These are phyloP conservation scores for Wolfiporia cocos DNA, from an alignment of 1,284 basidiomycete genomes.

Conservation along the genomic window DNA sequence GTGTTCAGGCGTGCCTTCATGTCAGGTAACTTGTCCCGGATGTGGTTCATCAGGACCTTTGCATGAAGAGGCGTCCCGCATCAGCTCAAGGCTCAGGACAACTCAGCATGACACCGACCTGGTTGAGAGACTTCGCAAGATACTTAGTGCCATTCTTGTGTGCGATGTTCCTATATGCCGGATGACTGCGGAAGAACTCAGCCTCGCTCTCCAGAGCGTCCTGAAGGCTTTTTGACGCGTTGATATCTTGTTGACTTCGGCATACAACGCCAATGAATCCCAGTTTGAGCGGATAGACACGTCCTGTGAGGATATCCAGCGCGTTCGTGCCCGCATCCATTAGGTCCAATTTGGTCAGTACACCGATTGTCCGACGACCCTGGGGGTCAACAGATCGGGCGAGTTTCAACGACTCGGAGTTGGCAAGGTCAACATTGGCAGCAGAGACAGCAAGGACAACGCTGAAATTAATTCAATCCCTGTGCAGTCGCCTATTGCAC, in stretches of 20 bases:
- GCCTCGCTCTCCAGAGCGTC: slow-evolving; percentile 84
- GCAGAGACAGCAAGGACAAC: slow-evolving; percentile 96
- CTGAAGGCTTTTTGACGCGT: slow-evolving; percentile 78
- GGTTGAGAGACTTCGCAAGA: slow-evolving; percentile 91
- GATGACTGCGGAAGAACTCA: slow-evolving; percentile 90
- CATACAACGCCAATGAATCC: slow-evolving; percentile 99
- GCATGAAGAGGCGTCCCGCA: background rate
- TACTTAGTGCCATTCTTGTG: slow-evolving; percentile 97
- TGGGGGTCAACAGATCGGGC: slow-evolving; percentile 94
- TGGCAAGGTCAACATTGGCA: slow-evolving; percentile 97
- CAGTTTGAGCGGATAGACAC: slow-evolving; percentile 95
- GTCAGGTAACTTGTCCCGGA: slow-evolving; percentile 97
- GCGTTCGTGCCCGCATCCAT: slow-evolving; percentile 99
- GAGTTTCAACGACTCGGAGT: slow-evolving; percentile 96
- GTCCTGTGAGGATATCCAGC: slow-evolving; percentile 91
- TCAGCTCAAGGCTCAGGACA: background rate
- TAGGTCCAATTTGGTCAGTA: slow-evolving; percentile 94
- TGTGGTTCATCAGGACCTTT: slow-evolving; percentile 94
- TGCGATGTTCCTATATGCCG: slow-evolving; percentile 92
- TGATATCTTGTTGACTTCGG: slow-evolving; percentile 97
- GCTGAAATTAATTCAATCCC: slow-evolving; percentile 33
- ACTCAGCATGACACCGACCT: slow-evolving; percentile 43
- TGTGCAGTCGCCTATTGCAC: background rate
- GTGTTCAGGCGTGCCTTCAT: slow-evolving; percentile 99
- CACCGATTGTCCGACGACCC: slow-evolving; percentile 92